Evolutionary conservation across 2,329 filamentous ascomycete genomes (phyloP).

Genomic region (Phaeosphaeriaceae sp.): DNA sequence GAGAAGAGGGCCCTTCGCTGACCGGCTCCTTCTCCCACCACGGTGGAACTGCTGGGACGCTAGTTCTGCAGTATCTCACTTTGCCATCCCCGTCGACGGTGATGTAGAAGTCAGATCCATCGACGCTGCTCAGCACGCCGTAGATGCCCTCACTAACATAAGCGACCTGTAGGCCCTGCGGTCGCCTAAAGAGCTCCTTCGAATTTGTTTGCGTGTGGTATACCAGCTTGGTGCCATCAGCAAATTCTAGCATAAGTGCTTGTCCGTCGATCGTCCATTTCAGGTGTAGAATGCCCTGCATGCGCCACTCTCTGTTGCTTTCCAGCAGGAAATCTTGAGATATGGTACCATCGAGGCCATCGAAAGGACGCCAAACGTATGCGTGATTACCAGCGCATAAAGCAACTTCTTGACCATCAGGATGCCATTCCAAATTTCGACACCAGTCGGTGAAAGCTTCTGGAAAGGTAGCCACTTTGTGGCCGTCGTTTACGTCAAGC

Average conservation of each 20-base stretch:
- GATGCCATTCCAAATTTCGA: conserved; percentile 32
- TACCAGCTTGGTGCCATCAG: conserved; percentile 30
- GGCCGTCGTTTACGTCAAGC: conserved; percentile 24
- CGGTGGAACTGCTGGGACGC: conserved; percentile 11
- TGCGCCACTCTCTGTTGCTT: conserved; percentile 6
- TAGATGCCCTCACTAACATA: conserved; percentile 23
- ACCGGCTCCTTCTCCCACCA: conserved; percentile 25
- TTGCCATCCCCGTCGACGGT: conserved; percentile 34
- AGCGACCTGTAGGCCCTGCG: conserved; percentile 12
- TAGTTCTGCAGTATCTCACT: conserved; percentile 29
- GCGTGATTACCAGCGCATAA: conserved; percentile 25
- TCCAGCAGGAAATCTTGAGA: conserved; percentile 28
- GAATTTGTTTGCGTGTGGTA: conserved; percentile 32
- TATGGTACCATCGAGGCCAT: conserved; percentile 21
- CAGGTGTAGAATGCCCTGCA: conserved; percentile 15
- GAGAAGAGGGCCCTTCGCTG: not conserved
- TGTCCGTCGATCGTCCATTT: conserved; percentile 29
- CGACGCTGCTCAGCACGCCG: conserved; percentile 13
- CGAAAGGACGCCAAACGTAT: conserved; percentile 34
- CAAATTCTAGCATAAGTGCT: conserved; percentile 21
- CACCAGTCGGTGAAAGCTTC: conserved; percentile 25
- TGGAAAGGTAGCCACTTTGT: conserved; percentile 18
- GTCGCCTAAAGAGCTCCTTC: conserved; percentile 37
- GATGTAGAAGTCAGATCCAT: conserved; percentile 24
- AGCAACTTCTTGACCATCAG: conserved; percentile 28